These are phyloP conservation scores for Kockiozyma suomiensis DNA, from an alignment of 805 yeast species.

Conservation along the genomic window DNA sequence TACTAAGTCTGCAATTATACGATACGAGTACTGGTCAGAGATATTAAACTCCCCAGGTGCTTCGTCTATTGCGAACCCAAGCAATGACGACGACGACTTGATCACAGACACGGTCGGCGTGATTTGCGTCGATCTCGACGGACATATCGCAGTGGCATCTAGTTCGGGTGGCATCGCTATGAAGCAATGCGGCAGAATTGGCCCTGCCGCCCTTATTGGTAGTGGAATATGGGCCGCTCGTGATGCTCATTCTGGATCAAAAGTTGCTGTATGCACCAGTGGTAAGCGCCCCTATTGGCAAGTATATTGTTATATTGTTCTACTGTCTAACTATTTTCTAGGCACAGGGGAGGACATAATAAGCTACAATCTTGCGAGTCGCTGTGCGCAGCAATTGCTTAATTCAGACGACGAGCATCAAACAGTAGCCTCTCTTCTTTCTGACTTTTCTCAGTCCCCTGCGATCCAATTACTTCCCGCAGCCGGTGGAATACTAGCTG, in stretches of 20 bases:
- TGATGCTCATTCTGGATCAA: neutral
- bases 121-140: conserved; percentile 39
- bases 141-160: conserved; percentile 40
- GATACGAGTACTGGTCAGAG: conserved; percentile 31
- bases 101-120: conserved; percentile 48
- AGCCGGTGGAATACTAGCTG: conserved; percentile 20
- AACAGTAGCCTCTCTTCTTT: neutral
- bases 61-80: neutral
- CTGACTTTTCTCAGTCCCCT: neutral
- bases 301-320: too few relatives aligned
- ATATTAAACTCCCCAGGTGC: conserved; percentile 15
- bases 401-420: neutral
- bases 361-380: conserved; percentile 38
- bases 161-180: conserved; percentile 48
- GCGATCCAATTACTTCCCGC: conserved; percentile 17
- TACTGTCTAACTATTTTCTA: too few relatives aligned
- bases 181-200: conserved; percentile 46
- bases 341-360: conserved; percentile 47
- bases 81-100: conserved; percentile 6
- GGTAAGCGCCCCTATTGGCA: too few relatives aligned
- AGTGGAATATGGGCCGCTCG: conserved; percentile 40
- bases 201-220: conserved; percentile 49
- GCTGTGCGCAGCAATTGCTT: neutral
- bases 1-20: conserved; percentile 28
- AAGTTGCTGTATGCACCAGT: conserved; percentile 40